Evolutionary conservation across 1,284 basidiomycete species (phyloP).

Genomic region (Ceratobasidium sp.): DNA sequence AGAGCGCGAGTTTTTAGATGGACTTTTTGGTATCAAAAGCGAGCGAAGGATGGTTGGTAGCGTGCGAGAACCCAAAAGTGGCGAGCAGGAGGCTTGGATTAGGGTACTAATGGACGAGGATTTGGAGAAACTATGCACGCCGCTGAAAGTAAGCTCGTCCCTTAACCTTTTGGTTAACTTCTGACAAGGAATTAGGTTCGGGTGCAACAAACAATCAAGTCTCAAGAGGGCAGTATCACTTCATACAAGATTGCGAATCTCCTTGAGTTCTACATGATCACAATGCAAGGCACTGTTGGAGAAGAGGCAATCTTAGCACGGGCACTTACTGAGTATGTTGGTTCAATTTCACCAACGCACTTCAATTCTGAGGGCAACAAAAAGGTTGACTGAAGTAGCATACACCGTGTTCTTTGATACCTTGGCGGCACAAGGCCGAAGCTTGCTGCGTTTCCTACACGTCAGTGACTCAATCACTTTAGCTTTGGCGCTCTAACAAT

Average conservation of each 20-base stretch:
- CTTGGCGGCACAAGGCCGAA: slow-evolving; percentile 83
- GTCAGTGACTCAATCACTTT: slow-evolving; percentile 61
- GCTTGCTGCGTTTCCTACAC: slow-evolving; percentile 76
- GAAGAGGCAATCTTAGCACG: slow-evolving; percentile 79
- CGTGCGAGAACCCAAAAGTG: slow-evolving; percentile 63
- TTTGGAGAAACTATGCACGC: slow-evolving; percentile 86
- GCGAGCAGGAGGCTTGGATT: slow-evolving; percentile 85
- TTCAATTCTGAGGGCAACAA: slow-evolving; percentile 24
- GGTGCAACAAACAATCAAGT: slow-evolving; percentile 91
- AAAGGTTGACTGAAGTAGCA: slow-evolving; percentile 82
- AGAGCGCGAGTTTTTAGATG: slow-evolving; percentile 92
- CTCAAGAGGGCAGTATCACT: slow-evolving; percentile 92
- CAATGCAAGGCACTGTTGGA: slow-evolving; percentile 93
- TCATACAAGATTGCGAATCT: slow-evolving; percentile 93
- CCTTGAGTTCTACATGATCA: slow-evolving; percentile 93
- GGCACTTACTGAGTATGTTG: slow-evolving; percentile 82
- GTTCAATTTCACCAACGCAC: neutral
- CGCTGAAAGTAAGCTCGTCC: slow-evolving; percentile 74
- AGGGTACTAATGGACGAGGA: slow-evolving; percentile 84
- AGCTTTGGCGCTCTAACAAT: neutral
- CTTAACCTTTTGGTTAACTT: slow-evolving; percentile 39
- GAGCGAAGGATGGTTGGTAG: slow-evolving; percentile 83
- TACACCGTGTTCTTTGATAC: slow-evolving; percentile 89
- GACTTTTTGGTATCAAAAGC: slow-evolving; percentile 78
- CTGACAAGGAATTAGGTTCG: slow-evolving; percentile 68